Percentiles rank a stretch among this genome's conserved stretches.
phyloP scores from a whole-genome alignment of 2,329 filamentous ascomycete genomes.

The Passalora sequoiae region DNA sequence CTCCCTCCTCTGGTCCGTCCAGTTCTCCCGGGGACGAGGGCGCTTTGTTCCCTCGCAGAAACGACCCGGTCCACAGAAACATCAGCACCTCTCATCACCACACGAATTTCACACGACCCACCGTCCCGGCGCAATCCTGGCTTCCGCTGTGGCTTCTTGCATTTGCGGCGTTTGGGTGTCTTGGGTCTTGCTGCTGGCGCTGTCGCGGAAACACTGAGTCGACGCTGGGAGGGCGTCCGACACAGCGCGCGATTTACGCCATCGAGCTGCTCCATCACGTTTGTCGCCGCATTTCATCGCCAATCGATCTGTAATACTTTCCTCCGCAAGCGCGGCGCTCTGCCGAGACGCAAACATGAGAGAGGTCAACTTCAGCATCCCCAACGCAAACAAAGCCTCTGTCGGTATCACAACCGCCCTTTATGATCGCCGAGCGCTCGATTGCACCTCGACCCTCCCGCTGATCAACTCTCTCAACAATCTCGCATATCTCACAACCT shows the following conservation, averaged over 20 bases:
- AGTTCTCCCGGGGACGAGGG: too few relatives aligned
- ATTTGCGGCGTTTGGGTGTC: conserved; percentile 4
- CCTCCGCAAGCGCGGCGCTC: conserved; percentile 5
- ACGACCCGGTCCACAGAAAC: conserved; percentile 1
- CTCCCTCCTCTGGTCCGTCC: too few relatives aligned
- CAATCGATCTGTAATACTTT: neutral
- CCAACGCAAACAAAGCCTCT: conserved; percentile 98
- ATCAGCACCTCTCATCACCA: neutral
- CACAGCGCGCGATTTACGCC: neutral
- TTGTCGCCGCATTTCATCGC: conserved; percentile 3
- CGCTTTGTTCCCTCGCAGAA: neutral
- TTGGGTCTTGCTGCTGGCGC: neutral
- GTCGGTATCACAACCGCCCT: conserved; percentile 97
- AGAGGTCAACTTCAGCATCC: conserved; percentile 99
- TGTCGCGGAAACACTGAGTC: neutral
- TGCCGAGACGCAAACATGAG: conserved; percentile 65
- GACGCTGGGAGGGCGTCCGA: conserved; percentile 2
- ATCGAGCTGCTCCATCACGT: conserved; percentile 1
- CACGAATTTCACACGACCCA: neutral
- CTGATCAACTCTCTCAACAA: conserved; percentile 99
- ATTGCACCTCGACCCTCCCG: conserved; percentile 95
- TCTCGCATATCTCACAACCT: conserved; percentile 95
- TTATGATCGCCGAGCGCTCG: conserved; percentile 93
- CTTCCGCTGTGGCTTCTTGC: neutral
- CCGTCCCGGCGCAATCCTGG: neutral